Evolutionary conservation across 495 filamentous ascomycete genomes (phyloP).

Genomic region (Melanomma pulvis-pyrius): DNA sequence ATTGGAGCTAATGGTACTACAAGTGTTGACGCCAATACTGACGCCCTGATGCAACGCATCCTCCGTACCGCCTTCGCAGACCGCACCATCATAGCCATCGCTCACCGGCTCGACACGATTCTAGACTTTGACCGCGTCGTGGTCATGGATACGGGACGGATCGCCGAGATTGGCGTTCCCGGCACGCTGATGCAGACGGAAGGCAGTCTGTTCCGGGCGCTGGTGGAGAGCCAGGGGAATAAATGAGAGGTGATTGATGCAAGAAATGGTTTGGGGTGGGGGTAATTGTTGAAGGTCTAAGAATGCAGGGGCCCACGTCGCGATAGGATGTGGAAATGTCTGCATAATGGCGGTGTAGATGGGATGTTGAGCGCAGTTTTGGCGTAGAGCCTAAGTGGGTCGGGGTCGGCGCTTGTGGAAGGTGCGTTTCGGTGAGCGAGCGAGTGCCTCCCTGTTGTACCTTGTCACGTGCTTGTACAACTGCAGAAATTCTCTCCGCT

Average conservation of each 20-base stretch:
- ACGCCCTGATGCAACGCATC: constrained; percentile 26
- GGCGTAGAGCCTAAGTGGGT: neutral
- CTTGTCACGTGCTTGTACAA: neutral
- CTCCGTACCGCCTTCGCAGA: constrained; percentile 27
- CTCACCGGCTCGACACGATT: constrained; percentile 25
- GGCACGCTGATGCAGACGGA: constrained; percentile 21
- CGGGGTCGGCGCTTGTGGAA: neutral
- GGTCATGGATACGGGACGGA: constrained; percentile 27
- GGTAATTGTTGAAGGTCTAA: neutral
- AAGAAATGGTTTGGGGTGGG: too few species aligned
- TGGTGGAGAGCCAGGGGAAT: constrained; percentile 28
- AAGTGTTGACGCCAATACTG: constrained; percentile 27
- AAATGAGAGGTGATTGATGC: neutral
- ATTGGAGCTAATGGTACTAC: too few species aligned
- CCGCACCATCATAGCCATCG: constrained; percentile 19
- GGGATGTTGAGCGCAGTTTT: neutral
- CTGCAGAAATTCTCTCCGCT: neutral
- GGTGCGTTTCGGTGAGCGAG: neutral
- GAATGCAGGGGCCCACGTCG: too few species aligned
- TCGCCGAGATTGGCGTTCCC: constrained; percentile 8
- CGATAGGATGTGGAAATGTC: neutral
- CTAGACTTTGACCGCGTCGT: constrained; percentile 27
- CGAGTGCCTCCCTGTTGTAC: too few species aligned
- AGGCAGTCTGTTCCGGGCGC: constrained; percentile 17
- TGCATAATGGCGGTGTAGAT: neutral